These are phyloP conservation scores for Extremus antarcticus DNA, from an alignment of 495 filamentous ascomycete genomes.

Conservation along the genomic window DNA sequence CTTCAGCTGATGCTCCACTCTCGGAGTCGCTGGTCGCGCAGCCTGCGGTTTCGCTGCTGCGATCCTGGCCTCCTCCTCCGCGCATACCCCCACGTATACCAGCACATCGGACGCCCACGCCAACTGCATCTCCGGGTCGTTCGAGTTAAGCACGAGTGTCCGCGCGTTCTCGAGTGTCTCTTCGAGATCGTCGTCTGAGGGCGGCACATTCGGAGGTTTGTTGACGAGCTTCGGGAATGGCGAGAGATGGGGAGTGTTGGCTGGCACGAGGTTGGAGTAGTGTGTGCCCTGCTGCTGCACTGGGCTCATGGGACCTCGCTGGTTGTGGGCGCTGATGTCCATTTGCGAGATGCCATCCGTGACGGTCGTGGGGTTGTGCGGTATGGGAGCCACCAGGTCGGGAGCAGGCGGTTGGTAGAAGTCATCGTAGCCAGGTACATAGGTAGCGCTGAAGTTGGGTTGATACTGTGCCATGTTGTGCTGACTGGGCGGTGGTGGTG, in stretches of 20 bases:
- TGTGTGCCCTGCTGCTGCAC: constrained; percentile 22
- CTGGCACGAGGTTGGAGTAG: constrained; percentile 14
- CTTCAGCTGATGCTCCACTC: constrained; percentile 74
- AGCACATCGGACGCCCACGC: constrained; percentile 92
- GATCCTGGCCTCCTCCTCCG: constrained; percentile 54
- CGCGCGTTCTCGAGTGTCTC: constrained; percentile 74
- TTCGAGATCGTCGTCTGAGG: constrained; percentile 89
- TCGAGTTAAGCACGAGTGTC: constrained; percentile 74
- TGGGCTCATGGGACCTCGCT: constrained; percentile 26
- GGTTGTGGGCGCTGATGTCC: constrained; percentile 58
- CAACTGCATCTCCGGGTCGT: constrained; percentile 92
- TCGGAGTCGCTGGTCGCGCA: constrained; percentile 61
- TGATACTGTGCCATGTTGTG: background rate
- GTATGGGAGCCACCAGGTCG: constrained; percentile 68
- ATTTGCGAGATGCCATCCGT: constrained; percentile 39
- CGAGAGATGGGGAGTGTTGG: constrained; percentile 60
- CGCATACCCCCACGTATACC: constrained; percentile 74
- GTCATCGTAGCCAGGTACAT: constrained; percentile 86
- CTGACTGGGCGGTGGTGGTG: background rate
- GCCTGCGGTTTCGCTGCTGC: constrained; percentile 49
- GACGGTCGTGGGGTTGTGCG: constrained; percentile 41
- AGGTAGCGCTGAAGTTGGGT: constrained; percentile 35
- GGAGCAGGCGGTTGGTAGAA: constrained; percentile 57
- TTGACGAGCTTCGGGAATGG: constrained; percentile 79
- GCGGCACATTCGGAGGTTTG: constrained; percentile 79